Base-by-base conservation (phyloP, 352 stramenopile species). In the Phytophthora multivora region DNA sequence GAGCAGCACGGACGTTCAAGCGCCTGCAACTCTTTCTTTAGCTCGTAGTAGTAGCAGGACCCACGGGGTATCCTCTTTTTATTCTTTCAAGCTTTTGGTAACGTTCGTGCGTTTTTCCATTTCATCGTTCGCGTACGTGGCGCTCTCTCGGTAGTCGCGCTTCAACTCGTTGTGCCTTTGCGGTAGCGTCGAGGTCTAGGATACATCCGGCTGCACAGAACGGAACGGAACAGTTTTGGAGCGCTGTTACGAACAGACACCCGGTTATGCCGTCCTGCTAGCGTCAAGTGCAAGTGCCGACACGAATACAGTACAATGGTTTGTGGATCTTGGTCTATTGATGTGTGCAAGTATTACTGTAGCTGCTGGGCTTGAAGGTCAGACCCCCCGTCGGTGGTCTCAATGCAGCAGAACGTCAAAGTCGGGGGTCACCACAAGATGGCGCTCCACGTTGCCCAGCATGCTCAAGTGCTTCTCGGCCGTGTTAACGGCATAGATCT, bases 391-490 rank as follows among this genome's bases (percentile, higher is more conserved):
- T 36, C 19, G 10, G 42, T 50, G 25, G 40, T 43, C 36, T 55
- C 91, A 95, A 70, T 74, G 73, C 18, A 95, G 74, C 59, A 95
- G 50, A 40, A 77, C 77, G 15, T 95, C 87, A 67, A 94, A 95
- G 81, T 95, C 85, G 26, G 87, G 87, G 26, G 87, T 95, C 59
- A 95, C 79, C 35, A 95, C 83, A 21, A 95, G 69, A 53, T 95
- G 87, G 41, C 82, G 84, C 56, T 91, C 79, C 31, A 94, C 71
- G 33, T 69, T 67, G 38, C 87, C 87, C 11, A 95, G 70, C 61
- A 91, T 88, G 51, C 75, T 92, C 31, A 93, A 58, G 18, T 90
- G 79, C 62, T 93, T 80, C 46, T 93, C 85, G 18, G 49, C 61
- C 23, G 72, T 69, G 64, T 94, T 88, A 47, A 95, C 89, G 18